A percentile compares a stretch with the other conserved stretches of the same genome.
Conservation (phyloP, 225 moss, liverwort and hornwort species). For the Bryum argenteum region DNA sequence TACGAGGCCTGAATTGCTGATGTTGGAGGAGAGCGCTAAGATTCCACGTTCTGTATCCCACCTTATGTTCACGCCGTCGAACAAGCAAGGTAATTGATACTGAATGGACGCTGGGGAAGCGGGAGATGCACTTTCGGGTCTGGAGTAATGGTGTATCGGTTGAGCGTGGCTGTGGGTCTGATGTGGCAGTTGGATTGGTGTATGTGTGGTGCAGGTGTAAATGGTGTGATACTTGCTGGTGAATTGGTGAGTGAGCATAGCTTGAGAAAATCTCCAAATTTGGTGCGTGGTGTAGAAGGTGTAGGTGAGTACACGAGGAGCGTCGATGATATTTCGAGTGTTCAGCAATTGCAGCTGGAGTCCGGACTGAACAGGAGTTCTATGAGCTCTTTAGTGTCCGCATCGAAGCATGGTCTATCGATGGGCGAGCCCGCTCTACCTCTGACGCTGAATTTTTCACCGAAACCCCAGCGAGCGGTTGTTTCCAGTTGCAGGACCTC, state of each 20-base stretch:
- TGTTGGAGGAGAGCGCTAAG: slow-evolving; percentile 36
- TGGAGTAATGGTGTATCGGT: background rate
- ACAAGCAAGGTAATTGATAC: slow-evolving; percentile 33
- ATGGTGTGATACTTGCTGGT: slow-evolving; percentile 6
- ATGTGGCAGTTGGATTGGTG: background rate
- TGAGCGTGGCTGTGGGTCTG: background rate
- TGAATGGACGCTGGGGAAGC: background rate
- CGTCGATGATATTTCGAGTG: background rate
- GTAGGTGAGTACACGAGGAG: slow-evolving; percentile 14
- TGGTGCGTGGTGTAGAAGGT: slow-evolving; percentile 19
- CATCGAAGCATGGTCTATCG: slow-evolving; percentile 14
- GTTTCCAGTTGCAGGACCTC: slow-evolving; percentile 37
- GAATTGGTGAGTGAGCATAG: slow-evolving; percentile 20
- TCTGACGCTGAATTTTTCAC: slow-evolving; percentile 39
- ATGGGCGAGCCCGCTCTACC: slow-evolving; percentile 38
- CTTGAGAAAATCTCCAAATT: background rate
- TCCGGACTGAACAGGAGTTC: slow-evolving; percentile 30
- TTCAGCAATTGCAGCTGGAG: slow-evolving; percentile 26
- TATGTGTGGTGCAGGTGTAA: slow-evolving; percentile 23
- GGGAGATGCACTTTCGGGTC: background rate
- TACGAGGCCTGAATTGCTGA: slow-evolving; percentile 33
- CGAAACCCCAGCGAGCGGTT: slow-evolving; percentile 22
- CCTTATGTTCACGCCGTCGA: slow-evolving; percentile 21
- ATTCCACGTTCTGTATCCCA: slow-evolving; percentile 27
- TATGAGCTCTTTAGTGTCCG: slow-evolving; percentile 30